Percentiles rank a stretch among this genome's conserved stretches.
Conservation (phyloP, 2,329 filamentous ascomycete species). For the Claviceps humidiphila region DNA sequence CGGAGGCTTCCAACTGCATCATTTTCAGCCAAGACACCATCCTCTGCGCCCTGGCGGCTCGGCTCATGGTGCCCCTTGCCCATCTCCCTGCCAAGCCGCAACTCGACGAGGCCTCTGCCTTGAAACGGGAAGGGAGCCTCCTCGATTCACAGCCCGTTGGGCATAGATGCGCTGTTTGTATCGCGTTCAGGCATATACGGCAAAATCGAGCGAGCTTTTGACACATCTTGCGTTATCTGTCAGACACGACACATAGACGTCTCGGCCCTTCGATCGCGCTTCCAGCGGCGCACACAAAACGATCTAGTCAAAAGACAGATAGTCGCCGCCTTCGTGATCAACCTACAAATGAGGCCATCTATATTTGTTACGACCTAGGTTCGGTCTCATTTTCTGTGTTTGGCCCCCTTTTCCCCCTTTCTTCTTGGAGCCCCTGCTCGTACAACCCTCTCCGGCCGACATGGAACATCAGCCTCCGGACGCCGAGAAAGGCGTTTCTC, state of each 20-base stretch:
- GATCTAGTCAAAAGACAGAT: background rate
- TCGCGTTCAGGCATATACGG: too few relatives aligned
- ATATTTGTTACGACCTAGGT: background rate
- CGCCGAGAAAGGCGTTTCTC: background rate
- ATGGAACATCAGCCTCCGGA: constrained; percentile 1
- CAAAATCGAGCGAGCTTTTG: too few relatives aligned
- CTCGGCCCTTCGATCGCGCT: too few relatives aligned
- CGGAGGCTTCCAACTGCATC: background rate
- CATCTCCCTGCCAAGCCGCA: background rate
- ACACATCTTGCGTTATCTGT: too few relatives aligned
- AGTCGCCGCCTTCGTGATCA: background rate
- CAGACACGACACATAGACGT: too few relatives aligned
- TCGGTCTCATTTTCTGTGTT: background rate
- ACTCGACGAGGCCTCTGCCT: too few relatives aligned
- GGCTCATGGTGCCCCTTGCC: background rate
- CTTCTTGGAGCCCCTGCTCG: background rate
- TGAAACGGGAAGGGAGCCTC: too few relatives aligned
- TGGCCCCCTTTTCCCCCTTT: background rate
- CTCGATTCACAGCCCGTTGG: too few relatives aligned
- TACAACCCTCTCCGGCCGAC: background rate
- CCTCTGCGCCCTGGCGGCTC: background rate
- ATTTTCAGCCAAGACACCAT: background rate
- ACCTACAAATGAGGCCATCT: background rate
- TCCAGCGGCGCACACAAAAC: background rate
- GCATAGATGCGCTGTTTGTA: too few relatives aligned